These are phyloP conservation scores for Auricularia sp. DNA, from an alignment of 768 basidiomycete species.

Conservation along the genomic window DNA sequence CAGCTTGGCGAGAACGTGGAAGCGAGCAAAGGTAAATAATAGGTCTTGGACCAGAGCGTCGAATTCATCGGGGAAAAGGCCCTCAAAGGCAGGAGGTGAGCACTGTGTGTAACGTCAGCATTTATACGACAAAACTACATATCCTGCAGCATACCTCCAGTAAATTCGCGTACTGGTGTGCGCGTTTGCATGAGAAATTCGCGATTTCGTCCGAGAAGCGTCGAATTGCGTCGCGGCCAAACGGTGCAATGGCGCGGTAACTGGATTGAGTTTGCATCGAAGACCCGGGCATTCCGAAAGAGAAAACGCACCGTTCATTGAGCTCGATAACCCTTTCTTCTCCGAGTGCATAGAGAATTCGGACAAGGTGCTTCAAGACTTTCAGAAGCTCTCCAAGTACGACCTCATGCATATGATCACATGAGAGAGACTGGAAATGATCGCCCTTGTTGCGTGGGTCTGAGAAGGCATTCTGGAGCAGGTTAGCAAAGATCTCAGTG, in stretches of 20 bases:
- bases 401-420: background rate
- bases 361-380: background rate
- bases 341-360: background rate
- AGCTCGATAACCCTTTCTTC: background rate
- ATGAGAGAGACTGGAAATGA: background rate
- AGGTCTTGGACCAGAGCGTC: too few relatives aligned
- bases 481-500: background rate
- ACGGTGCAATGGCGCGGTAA: too few relatives aligned
- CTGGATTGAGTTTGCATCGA: too few relatives aligned
- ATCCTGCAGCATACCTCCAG: too few relatives aligned
- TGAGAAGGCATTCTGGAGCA: background rate
- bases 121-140: background rate
- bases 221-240: too few relatives aligned
- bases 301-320: background rate
- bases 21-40: background rate
- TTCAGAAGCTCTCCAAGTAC: background rate
- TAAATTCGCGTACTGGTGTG: too few relatives aligned
- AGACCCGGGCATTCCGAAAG: too few relatives aligned
- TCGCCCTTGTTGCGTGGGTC: background rate
- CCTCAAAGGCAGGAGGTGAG: constrained; percentile 27
- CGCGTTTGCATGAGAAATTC: too few relatives aligned
- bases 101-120: background rate
- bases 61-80: constrained; percentile 19
- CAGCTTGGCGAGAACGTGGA: constrained; percentile 9
- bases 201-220: too few relatives aligned